Evolutionary conservation across 108 stramenopile species (phyloP).

Genomic region (Mediolabrus comicus): DNA sequence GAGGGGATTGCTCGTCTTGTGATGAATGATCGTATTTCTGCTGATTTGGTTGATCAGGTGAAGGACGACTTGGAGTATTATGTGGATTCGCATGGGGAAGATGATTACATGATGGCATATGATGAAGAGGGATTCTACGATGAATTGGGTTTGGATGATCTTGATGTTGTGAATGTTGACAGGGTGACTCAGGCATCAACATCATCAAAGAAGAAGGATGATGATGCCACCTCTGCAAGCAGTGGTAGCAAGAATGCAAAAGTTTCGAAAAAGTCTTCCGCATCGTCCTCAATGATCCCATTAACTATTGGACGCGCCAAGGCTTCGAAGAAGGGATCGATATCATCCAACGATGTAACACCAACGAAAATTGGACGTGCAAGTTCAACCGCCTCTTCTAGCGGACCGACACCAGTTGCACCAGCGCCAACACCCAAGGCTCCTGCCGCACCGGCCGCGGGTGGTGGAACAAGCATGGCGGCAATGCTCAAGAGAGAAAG

Average conservation of each 20-base stretch:
- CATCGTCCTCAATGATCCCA: constrained; percentile 68
- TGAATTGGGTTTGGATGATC: constrained; percentile 79
- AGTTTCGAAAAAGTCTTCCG: constrained; percentile 44
- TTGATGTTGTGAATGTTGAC: constrained; percentile 86
- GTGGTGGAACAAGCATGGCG: constrained; percentile 80
- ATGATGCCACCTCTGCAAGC: constrained; percentile 46
- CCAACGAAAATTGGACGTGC: constrained; percentile 44
- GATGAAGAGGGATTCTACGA: constrained; percentile 95
- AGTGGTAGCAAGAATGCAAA: constrained; percentile 51
- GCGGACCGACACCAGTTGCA: constrained; percentile 43
- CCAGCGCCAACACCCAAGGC: constrained; percentile 46
- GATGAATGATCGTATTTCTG: constrained; percentile 88
- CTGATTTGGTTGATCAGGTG: constrained; percentile 80
- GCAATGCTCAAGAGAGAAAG: constrained; percentile 87
- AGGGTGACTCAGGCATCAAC: constrained; percentile 59
- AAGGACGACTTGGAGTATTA: constrained; percentile 98
- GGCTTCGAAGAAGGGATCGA: constrained; percentile 28
- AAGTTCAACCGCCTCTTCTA: constrained; percentile 33
- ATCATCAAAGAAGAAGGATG: constrained; percentile 58
- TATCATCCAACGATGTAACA: constrained; percentile 23
- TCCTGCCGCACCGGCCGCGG: constrained; percentile 43
- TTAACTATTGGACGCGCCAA: constrained; percentile 90
- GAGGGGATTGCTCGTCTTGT: constrained; percentile 96
- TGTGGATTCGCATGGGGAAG: constrained; percentile 87
- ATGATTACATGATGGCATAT: constrained; percentile 86